Percentiles rank a stretch among this genome's conserved stretches.
phyloP scores from a whole-genome alignment of 805 yeast species.

The Cyberlindnera mycetangii region DNA sequence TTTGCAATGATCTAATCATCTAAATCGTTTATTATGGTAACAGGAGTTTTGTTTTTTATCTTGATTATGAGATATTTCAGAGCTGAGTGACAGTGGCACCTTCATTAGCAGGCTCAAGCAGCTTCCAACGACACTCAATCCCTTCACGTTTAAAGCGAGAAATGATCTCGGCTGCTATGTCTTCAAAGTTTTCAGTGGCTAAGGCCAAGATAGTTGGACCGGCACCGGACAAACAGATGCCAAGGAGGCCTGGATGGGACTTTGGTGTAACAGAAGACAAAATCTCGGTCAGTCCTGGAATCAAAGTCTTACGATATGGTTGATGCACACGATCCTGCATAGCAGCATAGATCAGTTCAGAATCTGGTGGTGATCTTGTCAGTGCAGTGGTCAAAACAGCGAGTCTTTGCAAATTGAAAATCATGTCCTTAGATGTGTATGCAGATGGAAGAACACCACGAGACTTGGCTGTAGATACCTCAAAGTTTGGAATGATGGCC shows the following conservation, averaged over 20 bases:
- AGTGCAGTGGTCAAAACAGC: constrained; percentile 92
- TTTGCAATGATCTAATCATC: no score
- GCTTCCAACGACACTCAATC: constrained; percentile 77
- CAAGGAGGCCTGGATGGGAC: constrained; percentile 80
- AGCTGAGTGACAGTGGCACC: constrained; percentile 65
- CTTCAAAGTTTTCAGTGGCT: constrained; percentile 85
- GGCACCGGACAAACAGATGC: constrained; percentile 95
- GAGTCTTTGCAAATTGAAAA: constrained; percentile 89
- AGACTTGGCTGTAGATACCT: constrained; percentile 88
- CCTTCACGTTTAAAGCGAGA: constrained; percentile 60
- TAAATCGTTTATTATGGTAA: background rate
- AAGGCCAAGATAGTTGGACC: constrained; percentile 96
- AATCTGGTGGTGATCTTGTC: constrained; percentile 78
- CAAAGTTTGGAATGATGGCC: constrained; percentile 91
- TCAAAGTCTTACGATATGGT: constrained; percentile 89
- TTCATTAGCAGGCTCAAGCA: constrained; percentile 81
- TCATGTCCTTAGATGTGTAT: constrained; percentile 76
- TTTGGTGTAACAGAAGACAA: constrained; percentile 77
- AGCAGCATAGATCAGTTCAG: constrained; percentile 82
- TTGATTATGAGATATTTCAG: background rate
- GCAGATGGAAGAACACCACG: constrained; percentile 85
- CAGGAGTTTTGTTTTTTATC: background rate
- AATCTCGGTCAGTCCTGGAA: constrained; percentile 88
- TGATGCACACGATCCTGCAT: constrained; percentile 98
- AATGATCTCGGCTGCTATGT: constrained; percentile 75